These are phyloP conservation scores for Sungouiozyma intestinalis DNA, from an alignment of 805 yeast genomes.

Conservation along the genomic window DNA sequence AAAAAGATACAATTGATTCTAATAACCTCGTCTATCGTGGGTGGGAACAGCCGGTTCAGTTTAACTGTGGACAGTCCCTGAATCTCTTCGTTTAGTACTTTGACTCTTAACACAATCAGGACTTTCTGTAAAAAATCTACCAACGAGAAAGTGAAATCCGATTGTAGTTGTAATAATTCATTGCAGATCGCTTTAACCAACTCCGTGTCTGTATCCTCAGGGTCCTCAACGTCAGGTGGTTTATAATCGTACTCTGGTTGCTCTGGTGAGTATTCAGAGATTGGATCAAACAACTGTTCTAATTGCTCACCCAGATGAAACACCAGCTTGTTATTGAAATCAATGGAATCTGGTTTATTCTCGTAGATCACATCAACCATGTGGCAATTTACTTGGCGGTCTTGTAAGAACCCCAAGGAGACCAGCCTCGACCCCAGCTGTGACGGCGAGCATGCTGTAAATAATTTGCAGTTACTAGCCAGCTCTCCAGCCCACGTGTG, in stretches of 20 bases:
- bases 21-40: constrained; percentile 89
- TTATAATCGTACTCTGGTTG: constrained; percentile 60
- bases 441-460: constrained; percentile 38
- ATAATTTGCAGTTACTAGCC: constrained; percentile 53
- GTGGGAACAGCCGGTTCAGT: constrained; percentile 77
- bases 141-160: constrained; percentile 58
- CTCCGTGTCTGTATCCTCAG: constrained; percentile 25
- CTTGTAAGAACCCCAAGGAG: constrained; percentile 48
- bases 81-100: constrained; percentile 47
- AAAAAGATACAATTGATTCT: constrained; percentile 78
- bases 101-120: constrained; percentile 66
- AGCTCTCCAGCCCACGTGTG: constrained; percentile 77
- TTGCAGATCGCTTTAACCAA: constrained; percentile 44
- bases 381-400: constrained; percentile 38
- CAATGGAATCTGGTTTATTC: constrained; percentile 39
- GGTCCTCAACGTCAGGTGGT: constrained; percentile 37
- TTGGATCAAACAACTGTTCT: constrained; percentile 82
- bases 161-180: constrained; percentile 63
- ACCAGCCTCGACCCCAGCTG: constrained; percentile 44
- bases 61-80: constrained; percentile 48
- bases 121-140: constrained; percentile 71
- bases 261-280: constrained; percentile 88
- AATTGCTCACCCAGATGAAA: constrained; percentile 72
- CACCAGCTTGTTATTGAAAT: constrained; percentile 66
- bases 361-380: constrained; percentile 70